Conservation (phyloP, 73 alveolate genomes). For the Uronychia setigera region DNA sequence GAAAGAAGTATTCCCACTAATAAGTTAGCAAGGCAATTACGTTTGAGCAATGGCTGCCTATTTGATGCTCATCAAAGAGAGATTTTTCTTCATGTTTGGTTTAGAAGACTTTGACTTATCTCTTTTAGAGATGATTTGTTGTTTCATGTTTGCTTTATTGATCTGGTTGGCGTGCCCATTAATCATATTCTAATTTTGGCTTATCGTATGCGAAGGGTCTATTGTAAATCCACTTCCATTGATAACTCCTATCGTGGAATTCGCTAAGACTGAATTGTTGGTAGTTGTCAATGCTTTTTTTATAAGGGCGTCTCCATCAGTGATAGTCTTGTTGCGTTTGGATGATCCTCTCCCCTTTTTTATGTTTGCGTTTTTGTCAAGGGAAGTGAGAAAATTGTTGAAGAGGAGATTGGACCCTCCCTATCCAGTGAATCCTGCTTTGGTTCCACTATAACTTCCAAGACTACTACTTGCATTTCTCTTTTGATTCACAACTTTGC, state of each 20-base stretch:
- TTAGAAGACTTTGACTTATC: background rate
- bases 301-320: background rate
- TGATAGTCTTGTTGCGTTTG: background rate
- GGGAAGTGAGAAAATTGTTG: background rate
- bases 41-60: background rate
- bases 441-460: background rate
- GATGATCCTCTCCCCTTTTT: background rate
- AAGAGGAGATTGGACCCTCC: constrained; percentile 1
- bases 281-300: background rate
- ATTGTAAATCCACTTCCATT: background rate
- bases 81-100: background rate
- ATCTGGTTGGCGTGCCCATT: background rate
- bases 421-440: background rate
- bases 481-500: background rate
- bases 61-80: background rate
- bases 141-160: too few species aligned
- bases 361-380: background rate
- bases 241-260: background rate
- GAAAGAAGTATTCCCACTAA: background rate
- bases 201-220: background rate
- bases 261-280: background rate
- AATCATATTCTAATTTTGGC: background rate
- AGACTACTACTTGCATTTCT: background rate
- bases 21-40: background rate
- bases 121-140: too few species aligned